Conservation (phyloP, 257 asterid genomes). For the Ehretia macrophylla region DNA sequence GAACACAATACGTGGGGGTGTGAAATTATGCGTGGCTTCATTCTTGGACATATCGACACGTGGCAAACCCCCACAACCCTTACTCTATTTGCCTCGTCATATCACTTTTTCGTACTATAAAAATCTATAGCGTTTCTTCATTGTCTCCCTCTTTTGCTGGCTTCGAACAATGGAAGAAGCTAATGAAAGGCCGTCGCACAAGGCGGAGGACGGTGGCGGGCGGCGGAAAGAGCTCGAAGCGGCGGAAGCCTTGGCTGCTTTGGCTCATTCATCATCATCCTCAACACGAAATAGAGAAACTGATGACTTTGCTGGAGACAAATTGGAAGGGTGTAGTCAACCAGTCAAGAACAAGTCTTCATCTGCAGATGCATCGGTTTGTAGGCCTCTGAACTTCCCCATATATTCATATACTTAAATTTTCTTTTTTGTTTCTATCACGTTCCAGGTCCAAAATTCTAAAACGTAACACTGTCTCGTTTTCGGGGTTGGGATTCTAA, state of each 20-base stretch:
- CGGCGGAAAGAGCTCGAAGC: slow-evolving; percentile 42
- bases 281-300: too few species aligned
- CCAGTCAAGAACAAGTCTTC: neutral
- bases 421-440: too few species aligned
- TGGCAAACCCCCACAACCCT: neutral
- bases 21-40: neutral
- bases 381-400: neutral
- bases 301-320: neutral
- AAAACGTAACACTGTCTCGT: too few species aligned
- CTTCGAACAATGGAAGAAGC: neutral
- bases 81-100: neutral
- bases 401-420: neutral
- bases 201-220: slow-evolving; percentile 16
- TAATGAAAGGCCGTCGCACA: neutral
- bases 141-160: neutral
- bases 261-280: slow-evolving; percentile 18
- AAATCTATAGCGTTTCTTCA: neutral
- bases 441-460: too few species aligned
- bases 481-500: too few species aligned
- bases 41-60: neutral
- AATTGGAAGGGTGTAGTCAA: neutral
- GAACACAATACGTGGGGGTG: neutral
- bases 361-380: neutral
- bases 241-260: slow-evolving; percentile 45
- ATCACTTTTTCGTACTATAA: too few species aligned